Evolutionary conservation across 2,329 filamentous ascomycete genomes (phyloP), one percentile per base, ranked within the genome.

Genomic region (Aureobasidium sp.): DNA sequence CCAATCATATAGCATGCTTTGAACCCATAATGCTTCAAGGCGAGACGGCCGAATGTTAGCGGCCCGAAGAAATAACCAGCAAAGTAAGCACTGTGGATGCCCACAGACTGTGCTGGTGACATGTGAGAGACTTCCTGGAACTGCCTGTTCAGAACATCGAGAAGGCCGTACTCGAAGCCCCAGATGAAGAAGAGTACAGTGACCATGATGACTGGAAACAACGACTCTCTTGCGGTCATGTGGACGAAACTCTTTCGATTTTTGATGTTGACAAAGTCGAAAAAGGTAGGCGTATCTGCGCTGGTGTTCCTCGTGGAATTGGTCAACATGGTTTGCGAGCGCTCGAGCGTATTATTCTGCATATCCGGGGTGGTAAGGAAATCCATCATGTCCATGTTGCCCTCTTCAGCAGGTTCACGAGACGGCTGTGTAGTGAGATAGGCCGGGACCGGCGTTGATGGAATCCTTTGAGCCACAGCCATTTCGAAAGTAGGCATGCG

Each of bases 91-190:
- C 81, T 84, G 23, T 86, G 87, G 40, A 90, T 79, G 1, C 85
- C 85, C 3, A 90, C 75, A 0, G 81, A 85, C 70, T 90, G 80
- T 7, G 82, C 79, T 0, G 78, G 72, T 0, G 78, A 81, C 78
- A 88, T 86, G 23, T 80, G 68, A 15, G 85, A 81, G 6, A 90
- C 81, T 13, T 73, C 69, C 37, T 86, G 83, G 57, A 90, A 85
- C 25, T 84, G 84, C 21, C 80, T 81, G 70, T 95, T 95, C 29
- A 96, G 80, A 0, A 86, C 87, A 67, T 94, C 90, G 6, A 96
- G 78, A 1, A 96, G 80, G 0, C 92, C 92, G 67, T 96, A 96
- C 0, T 90, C 91, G 61, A 96, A 87, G 0, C 92, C 92, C 91
- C 90, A 95, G 2, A 96, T 77, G 64, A 95, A 85, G 74, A 96